Base-by-base conservation (phyloP, 305 asterid species). In the Petunia hybrid region DNA sequence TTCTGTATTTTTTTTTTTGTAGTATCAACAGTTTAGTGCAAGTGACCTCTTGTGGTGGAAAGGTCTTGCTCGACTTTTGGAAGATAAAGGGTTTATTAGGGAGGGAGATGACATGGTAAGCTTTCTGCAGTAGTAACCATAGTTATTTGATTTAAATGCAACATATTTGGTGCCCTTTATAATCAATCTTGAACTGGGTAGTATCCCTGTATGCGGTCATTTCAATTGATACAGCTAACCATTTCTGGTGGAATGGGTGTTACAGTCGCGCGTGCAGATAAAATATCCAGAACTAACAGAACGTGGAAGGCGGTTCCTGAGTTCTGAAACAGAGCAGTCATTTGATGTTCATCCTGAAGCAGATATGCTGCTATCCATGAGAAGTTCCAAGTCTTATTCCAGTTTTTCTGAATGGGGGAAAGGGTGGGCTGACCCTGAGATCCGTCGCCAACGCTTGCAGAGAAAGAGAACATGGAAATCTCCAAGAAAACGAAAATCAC, bases 381-480 rank as follows among this genome's bases (percentile, higher is more conserved):
- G 41, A 69, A 87, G 48, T 42, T 36, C 65, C 74, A 91, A 89
- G 86, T 22, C 93, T 6, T 85, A 82, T 85, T 90, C 93, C n/a
- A 85, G 91, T 85, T 93, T 91, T 80, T 84, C 96, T 43, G 96
- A 91, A 76, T 91, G 97, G 97, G 94, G 93, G 51, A 87, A 88
- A 85, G 96, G 97, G 7, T 93, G 97, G 96, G 96, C 96, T 31
- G 94, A 93, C 82, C 96, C 97, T 45, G 94, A 93, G 81, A 89
- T 90, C 48, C 92, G 97, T 67, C 90, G 87, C 67, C 94, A 91
- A 83, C 93, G 96, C 38, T 86, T 93, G 62, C 84, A 81, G 70
- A 82, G 84, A 76, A 88, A 14, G 79, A 68, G 56, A 83, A n/a
- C 86, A 3, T 36, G 77, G 63, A 88, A 77, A 86, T 88, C 82